Base-by-base conservation (phyloP, 768 basidiomycete species). In the Leccinum truebloodii region DNA sequence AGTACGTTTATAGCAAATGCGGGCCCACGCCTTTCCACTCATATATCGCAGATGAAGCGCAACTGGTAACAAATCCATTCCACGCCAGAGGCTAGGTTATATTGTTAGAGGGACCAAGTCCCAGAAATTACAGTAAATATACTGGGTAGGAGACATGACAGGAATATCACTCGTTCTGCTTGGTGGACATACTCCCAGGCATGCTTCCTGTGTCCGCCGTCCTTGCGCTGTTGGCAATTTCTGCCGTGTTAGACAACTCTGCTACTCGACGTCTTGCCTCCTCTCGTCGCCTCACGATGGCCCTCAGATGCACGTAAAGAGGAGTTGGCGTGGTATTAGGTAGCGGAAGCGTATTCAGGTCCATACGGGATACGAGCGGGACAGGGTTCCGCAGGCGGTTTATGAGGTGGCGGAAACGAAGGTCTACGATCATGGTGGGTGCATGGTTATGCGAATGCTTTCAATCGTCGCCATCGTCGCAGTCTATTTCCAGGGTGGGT, bases 281-380 rank as follows among this genome's bases (percentile, higher is more conserved):
- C 28, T 78, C 75, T 63, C 80, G 77, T 30, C 81, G 77, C 55
- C 82, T 80, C 67, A 86, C 73, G 22, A 88, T 69, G 76, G 82
- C 78, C 56, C 83, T 76, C 71, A 85, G 68, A 28, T 81, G 70
- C 69, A 65, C 60, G 46, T 84, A 80, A 63, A 86, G 62, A 55
- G 80, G 79, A 74, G 79, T 80, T 8, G 83, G 76, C 16, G 85
- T 80, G 26, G 86, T 87, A 67, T 83, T 86, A 2, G 87, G 87
- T 35, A 87, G 73, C 10, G 87, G 85, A 52, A 88, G 78, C 10
- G 78, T 59, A 34, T 75, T 62, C 51, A 77, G 70, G 16, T 75
- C 57, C 46, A 67, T 63, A 26, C 64, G 67, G 24, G 76, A 55
- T 37, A 46, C 55, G 4, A 76, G 73, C 3, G 81, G 80, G 10